These are phyloP conservation scores for Tritrichomonas musculus DNA, from an alignment of 208 protist species.

Conservation along the genomic window DNA sequence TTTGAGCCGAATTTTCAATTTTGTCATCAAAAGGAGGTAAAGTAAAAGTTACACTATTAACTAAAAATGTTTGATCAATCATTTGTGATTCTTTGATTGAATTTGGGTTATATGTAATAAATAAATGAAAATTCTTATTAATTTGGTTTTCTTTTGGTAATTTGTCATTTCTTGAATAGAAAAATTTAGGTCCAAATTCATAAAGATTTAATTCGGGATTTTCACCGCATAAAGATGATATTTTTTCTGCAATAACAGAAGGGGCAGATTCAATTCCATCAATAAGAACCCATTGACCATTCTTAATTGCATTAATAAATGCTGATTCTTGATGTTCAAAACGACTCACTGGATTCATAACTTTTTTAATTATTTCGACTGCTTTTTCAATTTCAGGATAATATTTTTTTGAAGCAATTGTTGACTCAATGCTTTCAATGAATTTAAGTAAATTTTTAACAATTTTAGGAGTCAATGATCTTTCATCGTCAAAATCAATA, in stretches of 20 bases:
- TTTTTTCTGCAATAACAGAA: constrained; percentile 18
- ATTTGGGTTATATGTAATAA: constrained; percentile 29
- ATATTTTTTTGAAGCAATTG: too few relatives aligned
- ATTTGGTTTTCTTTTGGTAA: too few relatives aligned
- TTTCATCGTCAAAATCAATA: not conserved
- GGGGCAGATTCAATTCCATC: constrained; percentile 18
- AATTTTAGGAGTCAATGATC: not conserved
- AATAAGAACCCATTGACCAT: not conserved
- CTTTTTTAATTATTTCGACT: not conserved
- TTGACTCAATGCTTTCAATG: too few relatives aligned
- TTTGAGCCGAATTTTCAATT: not conserved
- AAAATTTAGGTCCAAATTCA: not conserved
- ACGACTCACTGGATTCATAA: not conserved
- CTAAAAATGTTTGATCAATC: not conserved
- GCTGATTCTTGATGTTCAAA: not conserved
- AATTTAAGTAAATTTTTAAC: too few relatives aligned
- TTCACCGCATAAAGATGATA: not conserved
- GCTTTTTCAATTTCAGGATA: too few relatives aligned
- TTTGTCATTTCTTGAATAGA: not conserved
- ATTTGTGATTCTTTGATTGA: not conserved
- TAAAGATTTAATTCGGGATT: constrained; percentile 23
- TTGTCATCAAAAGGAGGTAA: not conserved
- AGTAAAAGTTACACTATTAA: not conserved
- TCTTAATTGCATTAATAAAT: constrained; percentile 27
- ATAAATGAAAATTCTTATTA: constrained; percentile 16